Evolutionary conservation across 331 rosid species (phyloP).

Genomic region (Malus hybrid): DNA sequence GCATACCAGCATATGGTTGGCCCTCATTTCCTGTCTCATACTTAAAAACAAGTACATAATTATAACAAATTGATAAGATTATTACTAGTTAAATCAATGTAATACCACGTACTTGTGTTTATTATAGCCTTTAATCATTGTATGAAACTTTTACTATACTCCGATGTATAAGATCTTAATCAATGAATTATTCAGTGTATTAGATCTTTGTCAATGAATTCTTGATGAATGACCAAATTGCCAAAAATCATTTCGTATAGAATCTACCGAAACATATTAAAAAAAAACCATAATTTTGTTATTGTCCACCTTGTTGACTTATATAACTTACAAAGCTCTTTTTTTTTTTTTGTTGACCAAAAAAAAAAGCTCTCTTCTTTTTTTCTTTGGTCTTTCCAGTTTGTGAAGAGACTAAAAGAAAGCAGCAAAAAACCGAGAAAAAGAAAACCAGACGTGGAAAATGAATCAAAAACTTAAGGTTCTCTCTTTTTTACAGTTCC

Average conservation of each 20-base stretch:
- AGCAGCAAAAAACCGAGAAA: slow-evolving; percentile 10
- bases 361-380: not conserved
- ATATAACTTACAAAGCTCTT: not conserved
- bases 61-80: no score
- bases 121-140: not conserved
- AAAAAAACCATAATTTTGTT: not conserved
- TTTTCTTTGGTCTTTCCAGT: slow-evolving; percentile 17
- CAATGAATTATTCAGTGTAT: no score
- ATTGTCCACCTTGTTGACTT: not conserved
- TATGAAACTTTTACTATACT: no score
- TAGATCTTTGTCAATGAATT: no score
- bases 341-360: not conserved
- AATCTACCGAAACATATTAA: no score
- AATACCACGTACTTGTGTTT: not conserved
- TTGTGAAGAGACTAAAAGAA: slow-evolving; percentile 13
- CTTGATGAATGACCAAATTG: no score
- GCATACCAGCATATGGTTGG: slow-evolving; percentile 30
- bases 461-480: slow-evolving; percentile 5
- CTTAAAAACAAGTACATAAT: not conserved
- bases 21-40: slow-evolving; percentile 29
- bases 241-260: no score
- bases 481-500: not conserved
- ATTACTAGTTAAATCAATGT: no score
- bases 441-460: not conserved
- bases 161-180: no score